phyloP scores from a whole-genome alignment of 192 early-diverging fungal species.

The Coemansia sp. region DNA sequence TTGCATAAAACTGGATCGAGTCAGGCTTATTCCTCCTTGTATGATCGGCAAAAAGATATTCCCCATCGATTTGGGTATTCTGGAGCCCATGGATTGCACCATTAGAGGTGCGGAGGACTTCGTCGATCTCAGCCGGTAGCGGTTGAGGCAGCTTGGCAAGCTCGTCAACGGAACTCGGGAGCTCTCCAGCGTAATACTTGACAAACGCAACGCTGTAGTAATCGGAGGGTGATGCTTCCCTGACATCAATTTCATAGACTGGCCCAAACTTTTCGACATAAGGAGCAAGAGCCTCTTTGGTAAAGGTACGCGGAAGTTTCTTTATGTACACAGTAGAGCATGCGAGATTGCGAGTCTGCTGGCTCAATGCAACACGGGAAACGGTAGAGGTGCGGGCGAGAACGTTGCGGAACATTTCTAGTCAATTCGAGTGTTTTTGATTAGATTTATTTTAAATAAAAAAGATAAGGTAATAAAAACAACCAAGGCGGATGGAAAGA shows the following conservation, averaged over 20 bases:
- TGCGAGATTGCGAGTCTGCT: constrained; percentile 40
- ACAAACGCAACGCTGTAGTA: constrained; percentile 28
- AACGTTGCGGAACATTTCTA: constrained; percentile 40
- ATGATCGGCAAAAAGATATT: constrained; percentile 6
- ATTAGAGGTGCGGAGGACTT: constrained; percentile 10
- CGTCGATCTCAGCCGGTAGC: constrained; percentile 15
- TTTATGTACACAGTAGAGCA: constrained; percentile 28
- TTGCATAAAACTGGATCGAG: constrained; percentile 44
- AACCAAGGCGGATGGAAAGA: background rate
- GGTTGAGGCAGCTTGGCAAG: constrained; percentile 31
- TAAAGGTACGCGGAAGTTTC: constrained; percentile 17
- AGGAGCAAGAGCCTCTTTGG: constrained; percentile 16
- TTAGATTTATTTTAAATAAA: background rate
- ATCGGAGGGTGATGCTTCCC: background rate
- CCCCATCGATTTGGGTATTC: constrained; percentile 10
- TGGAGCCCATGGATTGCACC: constrained; percentile 20
- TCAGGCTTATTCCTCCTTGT: constrained; percentile 29
- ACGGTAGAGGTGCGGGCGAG: constrained; percentile 27
- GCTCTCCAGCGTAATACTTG: constrained; percentile 35
- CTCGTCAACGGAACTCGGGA: constrained; percentile 37
- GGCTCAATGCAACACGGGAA: constrained; percentile 8
- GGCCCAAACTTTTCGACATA: constrained; percentile 27
- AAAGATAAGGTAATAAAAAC: background rate
- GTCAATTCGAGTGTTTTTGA: background rate
- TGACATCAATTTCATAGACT: constrained; percentile 25